Base-by-base conservation (phyloP, 1,139 yeast genomes). In the Scheffersomyces titani region DNA sequence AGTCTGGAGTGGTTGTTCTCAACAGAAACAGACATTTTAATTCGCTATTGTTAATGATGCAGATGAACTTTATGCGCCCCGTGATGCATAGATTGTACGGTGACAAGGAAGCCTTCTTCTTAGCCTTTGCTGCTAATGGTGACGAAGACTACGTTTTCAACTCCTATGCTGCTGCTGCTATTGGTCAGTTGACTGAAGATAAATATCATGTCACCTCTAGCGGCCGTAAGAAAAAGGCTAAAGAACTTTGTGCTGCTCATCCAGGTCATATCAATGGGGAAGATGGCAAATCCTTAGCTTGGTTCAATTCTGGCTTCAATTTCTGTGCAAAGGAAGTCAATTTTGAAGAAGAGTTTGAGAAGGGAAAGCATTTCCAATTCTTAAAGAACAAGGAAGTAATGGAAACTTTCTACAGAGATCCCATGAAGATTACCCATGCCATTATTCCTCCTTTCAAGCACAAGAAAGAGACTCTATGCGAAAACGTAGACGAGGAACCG, bases 201-300 rank as follows among this genome's bases (percentile, higher is more conserved):
- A 47, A 16, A 36, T 40, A 48, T 50, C 46, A 19, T 19, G 13
- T 24, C 47, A 20, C 40, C 51, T 44, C 19, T 18, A n/a, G 18
- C n/a, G 21, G 24, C 45, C 68, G 36, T 55, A 58, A 55, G 22
- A 47, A 59, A 6, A 48, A 54, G 54, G 51, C 65, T 57, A 4
- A 44, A 18, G 84, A 80, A 61, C 49, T 79, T 6, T 79, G 83
- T 57, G 72, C 81, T 5, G 74, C 79, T 16, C 83, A 79, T 61
- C 83, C 84, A 1, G 83, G 79, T 5, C 83, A 80, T 61, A 59
- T 72, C 51, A 47, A 64, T 58, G 74, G 72, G 20, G 73, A 70
- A 56, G 76, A 72, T 58, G 69, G 65, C n/a, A 63, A 66, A 55
- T 54, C 74, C 1, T 58, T 74, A 19, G 62, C 68, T 18, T 74